Conservation (phyloP, 192 early-diverging fungal genomes). For the Rhizophagus prolifer region DNA sequence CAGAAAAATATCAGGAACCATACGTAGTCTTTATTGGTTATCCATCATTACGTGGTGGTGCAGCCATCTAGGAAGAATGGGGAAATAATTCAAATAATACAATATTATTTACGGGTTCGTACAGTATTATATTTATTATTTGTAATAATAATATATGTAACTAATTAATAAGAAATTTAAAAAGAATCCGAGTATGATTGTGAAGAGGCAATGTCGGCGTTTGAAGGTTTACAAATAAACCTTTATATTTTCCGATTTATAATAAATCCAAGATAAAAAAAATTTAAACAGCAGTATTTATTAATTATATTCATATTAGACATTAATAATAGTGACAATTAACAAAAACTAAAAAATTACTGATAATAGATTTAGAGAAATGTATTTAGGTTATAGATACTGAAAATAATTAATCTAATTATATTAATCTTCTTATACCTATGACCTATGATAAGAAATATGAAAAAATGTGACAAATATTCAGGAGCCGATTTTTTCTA, state of each 20-base stretch:
- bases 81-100: conserved; percentile 44
- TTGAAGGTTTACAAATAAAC: conserved; percentile 39
- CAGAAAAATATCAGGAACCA: conserved; percentile 46
- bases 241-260: conserved; percentile 35
- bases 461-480: too few species aligned
- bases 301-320: too few species aligned
- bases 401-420: too few species aligned
- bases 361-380: too few species aligned
- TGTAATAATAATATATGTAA: neutral
- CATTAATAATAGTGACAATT: too few species aligned
- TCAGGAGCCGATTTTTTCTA: too few species aligned
- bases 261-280: too few species aligned
- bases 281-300: too few species aligned
- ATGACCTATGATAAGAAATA: too few species aligned
- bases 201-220: conserved; percentile 34
- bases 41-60: neutral
- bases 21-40: conserved; percentile 63
- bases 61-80: conserved; percentile 38
- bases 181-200: conserved; percentile 42
- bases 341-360: too few species aligned
- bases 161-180: neutral
- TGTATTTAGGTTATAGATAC: too few species aligned
- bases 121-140: neutral
- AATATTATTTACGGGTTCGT: conserved; percentile 49
- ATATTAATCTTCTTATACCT: too few species aligned